These are phyloP conservation scores for Candida parachauliodes DNA, from an alignment of 805 yeast genomes.

Conservation along the genomic window DNA sequence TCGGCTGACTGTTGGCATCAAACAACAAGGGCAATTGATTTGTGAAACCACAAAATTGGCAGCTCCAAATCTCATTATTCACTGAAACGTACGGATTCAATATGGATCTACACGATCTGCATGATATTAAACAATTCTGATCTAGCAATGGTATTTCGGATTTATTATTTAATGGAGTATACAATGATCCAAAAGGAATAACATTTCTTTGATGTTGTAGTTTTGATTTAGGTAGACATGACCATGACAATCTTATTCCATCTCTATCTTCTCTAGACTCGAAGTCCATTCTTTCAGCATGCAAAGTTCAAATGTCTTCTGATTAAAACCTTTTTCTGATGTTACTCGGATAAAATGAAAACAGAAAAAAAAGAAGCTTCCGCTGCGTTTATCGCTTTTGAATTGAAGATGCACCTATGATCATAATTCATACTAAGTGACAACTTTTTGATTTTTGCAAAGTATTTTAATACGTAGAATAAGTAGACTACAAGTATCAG, in stretches of 20 bases:
- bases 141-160: conserved; percentile 29
- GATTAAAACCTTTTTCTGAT: background rate
- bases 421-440: too few relatives aligned
- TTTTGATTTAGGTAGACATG: conserved; percentile 53
- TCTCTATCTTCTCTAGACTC: conserved; percentile 64
- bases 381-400: background rate
- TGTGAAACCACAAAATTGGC: conserved; percentile 52
- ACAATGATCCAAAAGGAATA: conserved; percentile 54
- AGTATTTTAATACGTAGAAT: too few relatives aligned
- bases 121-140: conserved; percentile 38
- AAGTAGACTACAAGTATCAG: too few relatives aligned
- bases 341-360: conserved; percentile 2
- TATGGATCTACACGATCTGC: conserved; percentile 54
- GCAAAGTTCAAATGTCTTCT: too few relatives aligned
- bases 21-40: conserved; percentile 36
- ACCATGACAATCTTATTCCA: conserved; percentile 77
- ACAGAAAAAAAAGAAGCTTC: background rate
- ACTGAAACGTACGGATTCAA: conserved; percentile 49
- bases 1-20: conserved; percentile 13
- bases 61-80: conserved; percentile 44
- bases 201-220: conserved; percentile 49
- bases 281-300: conserved; percentile 41
- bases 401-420: too few relatives aligned
- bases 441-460: too few relatives aligned
- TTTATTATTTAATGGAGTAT: conserved; percentile 55